Conservation (phyloP, 2,329 filamentous ascomycete genomes). For the Leptodontidium sp. region DNA sequence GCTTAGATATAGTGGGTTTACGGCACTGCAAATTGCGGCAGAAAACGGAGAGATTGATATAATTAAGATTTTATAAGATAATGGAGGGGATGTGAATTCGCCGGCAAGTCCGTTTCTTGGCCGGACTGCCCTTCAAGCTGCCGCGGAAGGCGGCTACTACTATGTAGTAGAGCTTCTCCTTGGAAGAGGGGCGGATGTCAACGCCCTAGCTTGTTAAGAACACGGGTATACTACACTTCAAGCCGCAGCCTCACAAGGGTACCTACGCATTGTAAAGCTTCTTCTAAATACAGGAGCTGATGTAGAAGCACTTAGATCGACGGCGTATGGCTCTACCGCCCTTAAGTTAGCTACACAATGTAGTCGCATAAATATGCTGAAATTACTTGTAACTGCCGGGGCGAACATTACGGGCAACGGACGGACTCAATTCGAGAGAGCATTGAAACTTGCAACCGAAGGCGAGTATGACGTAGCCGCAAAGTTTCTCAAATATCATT, state of each 20-base stretch:
- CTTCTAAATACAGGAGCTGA: constrained; percentile 19
- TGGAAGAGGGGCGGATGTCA: constrained; percentile 39
- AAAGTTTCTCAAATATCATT: constrained; percentile 22
- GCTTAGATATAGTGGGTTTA: too few relatives aligned
- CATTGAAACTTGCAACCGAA: constrained; percentile 9
- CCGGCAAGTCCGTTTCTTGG: too few relatives aligned
- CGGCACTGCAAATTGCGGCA: too few relatives aligned
- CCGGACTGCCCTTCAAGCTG: constrained; percentile 18
- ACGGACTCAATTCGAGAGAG: constrained; percentile 14
- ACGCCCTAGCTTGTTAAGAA: constrained; percentile 37
- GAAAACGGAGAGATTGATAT: too few relatives aligned
- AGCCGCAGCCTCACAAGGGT: constrained; percentile 31
- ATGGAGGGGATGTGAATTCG: too few relatives aligned
- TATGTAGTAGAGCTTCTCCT: constrained; percentile 33
- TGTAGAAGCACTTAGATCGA: too few relatives aligned
- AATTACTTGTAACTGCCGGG: constrained; percentile 42
- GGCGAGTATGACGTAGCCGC: constrained; percentile 24
- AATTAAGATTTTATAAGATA: too few relatives aligned
- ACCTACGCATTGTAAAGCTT: constrained; percentile 1
- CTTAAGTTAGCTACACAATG: constrained; percentile 43
- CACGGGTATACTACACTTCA: constrained; percentile 37
- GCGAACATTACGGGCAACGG: constrained; percentile 27
- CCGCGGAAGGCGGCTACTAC: constrained; percentile 2
- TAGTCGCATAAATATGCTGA: constrained; percentile 46
- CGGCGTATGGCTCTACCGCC: constrained; percentile 25